These are phyloP conservation scores for Lojkania enalia DNA, from an alignment of 2,329 filamentous ascomycete species.

Conservation along the genomic window DNA sequence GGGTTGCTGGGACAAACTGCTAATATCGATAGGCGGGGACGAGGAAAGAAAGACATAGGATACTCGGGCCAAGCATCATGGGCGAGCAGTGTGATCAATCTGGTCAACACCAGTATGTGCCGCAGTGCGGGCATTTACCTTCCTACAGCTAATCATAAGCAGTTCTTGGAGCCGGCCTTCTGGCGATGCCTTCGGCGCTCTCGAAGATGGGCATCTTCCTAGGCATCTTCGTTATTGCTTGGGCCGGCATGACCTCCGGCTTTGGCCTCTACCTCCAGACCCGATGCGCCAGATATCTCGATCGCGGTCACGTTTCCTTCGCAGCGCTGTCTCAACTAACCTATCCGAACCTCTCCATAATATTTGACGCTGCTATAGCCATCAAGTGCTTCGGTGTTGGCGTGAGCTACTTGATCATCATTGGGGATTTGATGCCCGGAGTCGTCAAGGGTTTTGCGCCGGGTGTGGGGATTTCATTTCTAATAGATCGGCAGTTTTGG, in stretches of 20 bases:
- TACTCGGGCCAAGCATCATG: conserved; percentile 77
- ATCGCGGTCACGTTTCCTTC: conserved; percentile 86
- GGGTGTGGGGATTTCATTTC: conserved; percentile 66
- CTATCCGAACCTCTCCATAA: conserved; percentile 91
- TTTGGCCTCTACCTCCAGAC: conserved; percentile 96
- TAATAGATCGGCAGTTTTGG: conserved; percentile 94
- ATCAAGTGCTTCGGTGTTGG: conserved; percentile 98
- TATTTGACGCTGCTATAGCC: conserved; percentile 94
- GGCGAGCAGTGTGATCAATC: conserved; percentile 89
- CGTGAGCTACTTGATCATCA: conserved; percentile 97
- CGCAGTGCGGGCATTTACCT: not conserved
- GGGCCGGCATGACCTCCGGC: conserved; percentile 85
- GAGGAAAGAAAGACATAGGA: conserved; percentile 72
- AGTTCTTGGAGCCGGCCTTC: conserved; percentile 92
- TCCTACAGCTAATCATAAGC: conserved; percentile 17
- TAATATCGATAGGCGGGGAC: conserved; percentile 52
- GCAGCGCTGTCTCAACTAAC: conserved; percentile 97
- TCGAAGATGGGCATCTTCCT: conserved; percentile 93
- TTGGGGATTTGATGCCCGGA: conserved; percentile 96
- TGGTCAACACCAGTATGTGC: conserved; percentile 87
- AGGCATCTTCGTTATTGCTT: conserved; percentile 81
- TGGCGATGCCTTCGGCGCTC: conserved; percentile 94
- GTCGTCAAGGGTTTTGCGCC: conserved; percentile 81
- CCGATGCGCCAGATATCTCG: conserved; percentile 88
- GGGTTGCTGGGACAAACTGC: conserved; percentile 6